A percentile compares a stretch with the other conserved stretches of the same genome.
Evolutionary conservation across 2,329 filamentous ascomycete species (phyloP).

Genomic region (Nemania diffusa): DNA sequence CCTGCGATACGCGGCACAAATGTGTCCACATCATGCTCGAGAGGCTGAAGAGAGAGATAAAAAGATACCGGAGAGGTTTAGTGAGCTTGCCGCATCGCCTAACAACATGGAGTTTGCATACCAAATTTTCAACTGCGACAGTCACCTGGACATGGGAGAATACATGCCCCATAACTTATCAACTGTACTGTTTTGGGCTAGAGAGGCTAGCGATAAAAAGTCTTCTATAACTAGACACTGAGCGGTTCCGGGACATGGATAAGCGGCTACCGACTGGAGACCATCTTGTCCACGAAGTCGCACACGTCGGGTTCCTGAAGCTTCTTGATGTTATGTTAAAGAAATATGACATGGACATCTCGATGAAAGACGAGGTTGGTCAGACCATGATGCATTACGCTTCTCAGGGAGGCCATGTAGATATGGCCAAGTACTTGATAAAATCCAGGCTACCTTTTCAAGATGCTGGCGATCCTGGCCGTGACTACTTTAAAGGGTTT

Average conservation of each 20-base stretch:
- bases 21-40: not conserved
- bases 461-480: not conserved
- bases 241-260: not conserved
- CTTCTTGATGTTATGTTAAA: not conserved
- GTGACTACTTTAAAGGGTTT: too few relatives aligned
- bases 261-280: not conserved
- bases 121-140: not conserved
- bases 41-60: not conserved
- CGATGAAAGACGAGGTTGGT: not conserved
- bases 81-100: not conserved
- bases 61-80: not conserved
- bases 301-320: not conserved
- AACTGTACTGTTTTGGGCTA: not conserved
- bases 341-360: not conserved
- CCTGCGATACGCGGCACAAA: not conserved
- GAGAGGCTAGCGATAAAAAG: not conserved
- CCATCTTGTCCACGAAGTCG: not conserved
- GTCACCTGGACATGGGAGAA: not conserved
- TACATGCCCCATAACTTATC: not conserved
- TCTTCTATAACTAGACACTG: not conserved
- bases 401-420: not conserved
- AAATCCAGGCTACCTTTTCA: not conserved
- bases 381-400: not conserved
- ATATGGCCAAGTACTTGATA: not conserved
- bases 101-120: not conserved